Conservation (phyloP, 176 grass and related monocot genomes). For the Eleusine coracana region DNA sequence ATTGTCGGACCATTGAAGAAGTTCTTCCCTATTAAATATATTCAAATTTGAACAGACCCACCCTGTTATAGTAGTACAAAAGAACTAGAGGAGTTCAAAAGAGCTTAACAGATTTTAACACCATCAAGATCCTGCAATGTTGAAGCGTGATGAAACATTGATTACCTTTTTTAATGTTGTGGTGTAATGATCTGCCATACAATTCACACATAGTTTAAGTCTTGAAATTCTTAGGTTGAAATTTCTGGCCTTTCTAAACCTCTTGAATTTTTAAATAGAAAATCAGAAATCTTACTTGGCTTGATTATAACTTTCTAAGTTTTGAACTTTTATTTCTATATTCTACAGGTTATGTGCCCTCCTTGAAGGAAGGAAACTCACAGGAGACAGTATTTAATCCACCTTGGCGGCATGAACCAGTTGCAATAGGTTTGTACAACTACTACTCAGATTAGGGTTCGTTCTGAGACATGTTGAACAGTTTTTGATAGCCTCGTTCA, state of each 20-base stretch:
- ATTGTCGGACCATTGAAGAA: constrained; percentile 10
- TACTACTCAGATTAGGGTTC: neutral
- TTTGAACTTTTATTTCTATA: constrained; percentile 9
- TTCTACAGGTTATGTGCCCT: constrained; percentile 75
- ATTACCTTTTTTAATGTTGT: neutral
- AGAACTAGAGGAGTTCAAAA: neutral
- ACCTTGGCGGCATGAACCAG: constrained; percentile 87
- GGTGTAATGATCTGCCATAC: neutral
- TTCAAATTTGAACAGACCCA: neutral
- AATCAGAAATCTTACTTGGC: neutral
- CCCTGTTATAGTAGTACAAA: neutral
- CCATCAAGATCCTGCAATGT: neutral
- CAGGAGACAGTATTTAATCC: constrained; percentile 96
- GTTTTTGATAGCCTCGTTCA: constrained; percentile 13
- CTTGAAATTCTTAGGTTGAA: neutral
- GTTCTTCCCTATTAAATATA: neutral
- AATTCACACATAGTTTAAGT: neutral
- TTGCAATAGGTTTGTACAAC: constrained; percentile 67
- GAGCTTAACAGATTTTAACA: neutral
- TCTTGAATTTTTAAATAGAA: neutral
- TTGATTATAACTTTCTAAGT: constrained; percentile 19
- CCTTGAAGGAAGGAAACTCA: constrained; percentile 91
- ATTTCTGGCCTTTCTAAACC: constrained; percentile 15
- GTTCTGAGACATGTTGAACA: neutral
- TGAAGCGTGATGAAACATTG: neutral